These are phyloP conservation scores for Lactifluus volemus DNA, from an alignment of 768 basidiomycete genomes.

Conservation along the genomic window DNA sequence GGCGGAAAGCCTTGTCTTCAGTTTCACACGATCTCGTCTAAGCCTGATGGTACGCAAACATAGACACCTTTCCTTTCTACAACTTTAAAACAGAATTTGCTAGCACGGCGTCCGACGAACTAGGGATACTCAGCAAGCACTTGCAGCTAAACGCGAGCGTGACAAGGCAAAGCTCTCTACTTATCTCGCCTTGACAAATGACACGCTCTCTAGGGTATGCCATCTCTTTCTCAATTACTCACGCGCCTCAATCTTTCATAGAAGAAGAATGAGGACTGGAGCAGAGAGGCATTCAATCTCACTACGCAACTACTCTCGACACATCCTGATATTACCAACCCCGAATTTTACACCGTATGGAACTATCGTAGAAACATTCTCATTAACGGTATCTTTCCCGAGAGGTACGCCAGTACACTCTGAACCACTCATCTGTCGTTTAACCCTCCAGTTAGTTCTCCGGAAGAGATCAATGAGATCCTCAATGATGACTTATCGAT, in stretches of 20 bases:
- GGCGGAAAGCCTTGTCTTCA: background rate
- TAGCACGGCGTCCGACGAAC: slow-evolving; percentile 68
- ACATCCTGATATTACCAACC: slow-evolving; percentile 40
- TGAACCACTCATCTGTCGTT: background rate
- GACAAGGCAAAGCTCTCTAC: slow-evolving; percentile 72
- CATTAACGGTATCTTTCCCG: slow-evolving; percentile 57
- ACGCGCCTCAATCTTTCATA: slow-evolving; percentile 27
- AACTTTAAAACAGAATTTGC: background rate
- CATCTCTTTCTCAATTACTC: slow-evolving; percentile 4
- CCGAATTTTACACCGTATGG: slow-evolving; percentile 96
- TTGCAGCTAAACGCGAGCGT: slow-evolving; percentile 57
- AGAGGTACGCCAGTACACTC: slow-evolving; percentile 37
- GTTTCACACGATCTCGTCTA: background rate
- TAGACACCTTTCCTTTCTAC: background rate
- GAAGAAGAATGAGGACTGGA: slow-evolving; percentile 66
- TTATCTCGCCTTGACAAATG: slow-evolving; percentile 57
- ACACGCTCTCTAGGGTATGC: slow-evolving; percentile 57
- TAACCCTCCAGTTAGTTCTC: slow-evolving; percentile 35
- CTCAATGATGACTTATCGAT: slow-evolving; percentile 68
- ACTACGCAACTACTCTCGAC: slow-evolving; percentile 69
- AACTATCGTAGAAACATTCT: slow-evolving; percentile 85
- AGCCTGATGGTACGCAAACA: slow-evolving; percentile 1
- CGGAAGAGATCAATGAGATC: slow-evolving; percentile 50
- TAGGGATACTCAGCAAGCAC: slow-evolving; percentile 46
- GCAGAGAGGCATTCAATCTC: slow-evolving; percentile 62